Base-by-base conservation (phyloP, 106 monocot species). In the Phalaenopsis aphrodite region DNA sequence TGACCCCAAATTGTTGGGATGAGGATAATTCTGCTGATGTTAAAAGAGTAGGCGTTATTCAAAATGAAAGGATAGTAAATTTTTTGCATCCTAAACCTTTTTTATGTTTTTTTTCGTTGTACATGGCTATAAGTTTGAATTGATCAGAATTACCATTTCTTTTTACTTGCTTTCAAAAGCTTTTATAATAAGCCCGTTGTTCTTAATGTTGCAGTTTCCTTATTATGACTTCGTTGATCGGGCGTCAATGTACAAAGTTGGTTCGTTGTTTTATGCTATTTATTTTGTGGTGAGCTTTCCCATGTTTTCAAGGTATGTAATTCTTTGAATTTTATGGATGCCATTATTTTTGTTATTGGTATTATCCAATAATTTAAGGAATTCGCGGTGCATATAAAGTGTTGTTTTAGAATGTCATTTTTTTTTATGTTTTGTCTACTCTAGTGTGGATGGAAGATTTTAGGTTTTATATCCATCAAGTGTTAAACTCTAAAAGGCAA, bases 201-300 rank as follows among this genome's bases (percentile, higher is more conserved):
- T 66, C 6, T 56, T 11, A 58, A 37, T 72, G 38, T 41, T 90
- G 92, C 94, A 98, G 98, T 98, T 98, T 85, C 94, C 98, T 15
- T 98, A 98, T 79, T 98, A 98, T 83, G 88, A 94, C 43, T 98
- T 98, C 56, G 85, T 94, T 17, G 98, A 98, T 80, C 89, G 98
- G 47, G 87, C 79, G 9, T 85, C 84, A 11, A 98, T 98, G 98
- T 98, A 92, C 83, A 94, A 86, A 89, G 89, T 98, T 18, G 98
- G 98, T 75, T 98, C 91, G 4, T 66, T 98, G 58, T 98, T 98
- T 73, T 98, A 98, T 88, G 98, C 98, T 72, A 98, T 98, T 72
- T 98, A 98, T 78, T 98, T 98, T 79, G 21, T 98, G n/a, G 98
- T 98, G 78, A 98, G 98, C 91, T 98, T 98, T 83, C 98, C 98